Percentiles rank a stretch among this genome's conserved stretches.
Conservation (phyloP, 176 grass and related monocot species). For the Phragmites australis region DNA sequence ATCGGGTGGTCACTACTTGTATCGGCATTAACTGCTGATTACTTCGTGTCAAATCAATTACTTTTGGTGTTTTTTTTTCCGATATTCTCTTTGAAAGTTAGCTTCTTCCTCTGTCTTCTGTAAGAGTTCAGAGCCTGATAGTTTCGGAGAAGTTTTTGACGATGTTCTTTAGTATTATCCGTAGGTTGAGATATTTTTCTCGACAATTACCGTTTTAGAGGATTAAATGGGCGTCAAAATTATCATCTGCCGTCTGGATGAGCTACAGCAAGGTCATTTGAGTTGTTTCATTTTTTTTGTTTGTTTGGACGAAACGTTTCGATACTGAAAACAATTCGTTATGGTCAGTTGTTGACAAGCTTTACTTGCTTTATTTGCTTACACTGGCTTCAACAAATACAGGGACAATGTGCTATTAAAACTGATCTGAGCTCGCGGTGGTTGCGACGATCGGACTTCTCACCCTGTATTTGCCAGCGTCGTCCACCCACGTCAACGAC, state of each 20-base stretch:
- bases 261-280: background rate
- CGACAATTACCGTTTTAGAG: background rate
- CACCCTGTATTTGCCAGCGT: conserved; percentile 64
- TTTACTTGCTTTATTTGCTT: conserved; percentile 2
- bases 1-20: no score
- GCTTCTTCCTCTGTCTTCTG: no score
- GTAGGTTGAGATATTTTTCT: no score
- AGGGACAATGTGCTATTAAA: background rate
- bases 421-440: conserved; percentile 37
- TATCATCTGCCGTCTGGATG: background rate
- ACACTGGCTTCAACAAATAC: background rate
- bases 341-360: background rate
- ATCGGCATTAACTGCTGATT: no score
- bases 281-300: background rate
- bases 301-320: background rate
- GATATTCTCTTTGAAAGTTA: no score
- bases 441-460: conserved; percentile 80
- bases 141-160: no score
- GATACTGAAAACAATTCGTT: background rate
- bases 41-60: no score
- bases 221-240: background rate
- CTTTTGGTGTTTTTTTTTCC: no score
- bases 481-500: conserved; percentile 77
- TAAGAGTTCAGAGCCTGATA: no score
- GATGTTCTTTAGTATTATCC: no score